Percentiles rank a stretch among this genome's conserved stretches.
Evolutionary conservation across 176 grass and related monocot genomes (phyloP).

Genomic region (Stipa capillata): DNA sequence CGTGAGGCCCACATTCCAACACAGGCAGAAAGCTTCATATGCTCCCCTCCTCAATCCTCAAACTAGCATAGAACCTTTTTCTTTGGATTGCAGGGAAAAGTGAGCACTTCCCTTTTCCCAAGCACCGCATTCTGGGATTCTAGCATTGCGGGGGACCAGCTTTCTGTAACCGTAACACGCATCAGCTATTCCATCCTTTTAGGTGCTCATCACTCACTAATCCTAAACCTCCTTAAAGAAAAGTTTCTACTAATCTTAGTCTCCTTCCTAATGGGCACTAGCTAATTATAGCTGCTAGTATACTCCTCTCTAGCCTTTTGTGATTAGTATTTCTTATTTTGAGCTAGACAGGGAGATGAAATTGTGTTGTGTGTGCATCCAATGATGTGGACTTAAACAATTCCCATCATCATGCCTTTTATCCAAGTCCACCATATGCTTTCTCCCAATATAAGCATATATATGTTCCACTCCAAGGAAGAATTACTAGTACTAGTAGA

Average conservation of each 20-base stretch:
- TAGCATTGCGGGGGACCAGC: not conserved
- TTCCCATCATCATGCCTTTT: not conserved
- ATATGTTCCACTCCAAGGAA: not conserved
- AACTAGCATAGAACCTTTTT: not conserved
- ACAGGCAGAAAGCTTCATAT: not conserved
- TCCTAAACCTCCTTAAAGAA: not conserved
- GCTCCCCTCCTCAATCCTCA: not conserved
- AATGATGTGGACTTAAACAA: not conserved
- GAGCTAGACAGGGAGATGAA: not conserved
- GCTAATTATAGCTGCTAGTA: not conserved
- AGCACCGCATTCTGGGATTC: slow-evolving; percentile 9
- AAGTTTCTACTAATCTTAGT: not conserved
- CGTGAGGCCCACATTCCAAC: slow-evolving; percentile 21
- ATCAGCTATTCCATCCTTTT: not conserved
- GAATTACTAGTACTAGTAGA: not conserved
- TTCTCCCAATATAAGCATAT: not conserved
- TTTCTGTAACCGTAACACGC: not conserved
- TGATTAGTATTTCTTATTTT: not conserved
- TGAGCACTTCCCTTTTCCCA: not conserved
- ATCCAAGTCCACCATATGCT: not conserved
- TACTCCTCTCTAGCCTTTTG: not conserved
- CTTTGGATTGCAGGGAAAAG: slow-evolving; percentile 23
- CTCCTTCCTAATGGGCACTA: not conserved
- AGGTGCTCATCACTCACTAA: no score
- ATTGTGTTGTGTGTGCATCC: not conserved